phyloP scores from a whole-genome alignment of 2,329 filamentous ascomycete genomes.

The Verticillium klebahnii region DNA sequence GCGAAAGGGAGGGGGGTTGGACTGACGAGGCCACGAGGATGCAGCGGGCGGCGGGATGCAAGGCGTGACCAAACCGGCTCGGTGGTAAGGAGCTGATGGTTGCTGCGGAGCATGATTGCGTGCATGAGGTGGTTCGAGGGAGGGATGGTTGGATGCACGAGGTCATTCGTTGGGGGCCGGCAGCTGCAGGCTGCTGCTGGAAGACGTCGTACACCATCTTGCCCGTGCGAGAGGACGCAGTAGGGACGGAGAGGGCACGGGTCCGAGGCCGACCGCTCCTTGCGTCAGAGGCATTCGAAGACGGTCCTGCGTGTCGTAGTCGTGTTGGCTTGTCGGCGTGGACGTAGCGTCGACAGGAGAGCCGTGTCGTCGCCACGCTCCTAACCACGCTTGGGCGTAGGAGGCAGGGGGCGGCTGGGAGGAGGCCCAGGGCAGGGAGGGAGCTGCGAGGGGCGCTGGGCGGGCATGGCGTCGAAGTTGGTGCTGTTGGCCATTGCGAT shows the following conservation, averaged over 20 bases:
- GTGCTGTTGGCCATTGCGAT: conserved; percentile 10
- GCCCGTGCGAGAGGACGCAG: not conserved
- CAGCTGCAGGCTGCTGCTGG: not conserved
- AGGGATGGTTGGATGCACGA: not conserved
- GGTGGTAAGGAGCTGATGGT: not conserved
- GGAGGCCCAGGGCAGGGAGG: conserved; percentile 64
- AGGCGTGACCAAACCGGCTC: not conserved
- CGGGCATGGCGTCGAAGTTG: conserved; percentile 42
- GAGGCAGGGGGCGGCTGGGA: conserved; percentile 59
- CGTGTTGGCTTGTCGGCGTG: not conserved
- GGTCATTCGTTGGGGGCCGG: not conserved
- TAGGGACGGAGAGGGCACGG: not conserved
- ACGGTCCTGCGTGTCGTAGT: not conserved
- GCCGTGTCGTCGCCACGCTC: conserved; percentile 5
- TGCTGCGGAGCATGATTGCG: not conserved
- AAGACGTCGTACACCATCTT: not conserved
- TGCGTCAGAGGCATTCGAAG: not conserved
- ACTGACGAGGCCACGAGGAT: not conserved
- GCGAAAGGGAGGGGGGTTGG: not conserved
- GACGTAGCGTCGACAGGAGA: not conserved
- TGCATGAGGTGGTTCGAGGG: not conserved
- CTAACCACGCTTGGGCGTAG: conserved; percentile 58
- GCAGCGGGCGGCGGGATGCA: not conserved
- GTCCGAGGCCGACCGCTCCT: not conserved
- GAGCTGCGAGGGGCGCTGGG: conserved; percentile 60